Conservation (phyloP, 2,329 filamentous ascomycete genomes). For the Endoconidiophora laricicola region DNA sequence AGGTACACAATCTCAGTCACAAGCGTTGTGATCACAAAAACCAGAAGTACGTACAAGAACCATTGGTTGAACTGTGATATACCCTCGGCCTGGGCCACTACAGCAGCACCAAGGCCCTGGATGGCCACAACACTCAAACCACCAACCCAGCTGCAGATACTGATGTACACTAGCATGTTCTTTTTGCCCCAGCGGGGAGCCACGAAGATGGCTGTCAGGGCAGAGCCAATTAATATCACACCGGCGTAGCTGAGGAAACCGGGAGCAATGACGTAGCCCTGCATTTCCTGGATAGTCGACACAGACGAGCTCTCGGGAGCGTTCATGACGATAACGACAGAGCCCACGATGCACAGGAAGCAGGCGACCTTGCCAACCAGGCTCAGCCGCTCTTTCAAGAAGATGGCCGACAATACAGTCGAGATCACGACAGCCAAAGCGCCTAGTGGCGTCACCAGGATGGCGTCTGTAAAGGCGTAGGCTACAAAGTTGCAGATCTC, state of each 20-base stretch:
- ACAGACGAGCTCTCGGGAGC: slow-evolving; percentile 77
- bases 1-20: slow-evolving; percentile 89
- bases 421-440: slow-evolving; percentile 86
- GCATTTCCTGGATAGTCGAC: slow-evolving; percentile 79
- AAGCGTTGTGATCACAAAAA: slow-evolving; percentile 79
- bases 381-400: slow-evolving; percentile 86
- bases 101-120: slow-evolving; percentile 79
- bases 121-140: slow-evolving; percentile 89
- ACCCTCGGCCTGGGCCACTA: slow-evolving; percentile 71
- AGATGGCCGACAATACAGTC: slow-evolving; percentile 80
- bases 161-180: slow-evolving; percentile 94
- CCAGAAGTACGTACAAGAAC: slow-evolving; percentile 84
- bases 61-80: slow-evolving; percentile 87
- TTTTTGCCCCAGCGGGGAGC: slow-evolving; percentile 85
- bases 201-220: slow-evolving; percentile 59
- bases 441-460: slow-evolving; percentile 81
- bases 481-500: slow-evolving; percentile 96
- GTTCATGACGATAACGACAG: slow-evolving; percentile 87
- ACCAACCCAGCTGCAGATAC: slow-evolving; percentile 87
- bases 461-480: slow-evolving; percentile 92
- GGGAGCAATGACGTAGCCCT: slow-evolving; percentile 67
- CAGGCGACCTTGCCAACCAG: slow-evolving; percentile 93
- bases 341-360: slow-evolving; percentile 86
- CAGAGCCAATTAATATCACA: slow-evolving; percentile 58
- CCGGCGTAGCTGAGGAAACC: slow-evolving; percentile 77